phyloP scores from a whole-genome alignment of 176 grass and related monocot species.

The Ensete glaucum region DNA sequence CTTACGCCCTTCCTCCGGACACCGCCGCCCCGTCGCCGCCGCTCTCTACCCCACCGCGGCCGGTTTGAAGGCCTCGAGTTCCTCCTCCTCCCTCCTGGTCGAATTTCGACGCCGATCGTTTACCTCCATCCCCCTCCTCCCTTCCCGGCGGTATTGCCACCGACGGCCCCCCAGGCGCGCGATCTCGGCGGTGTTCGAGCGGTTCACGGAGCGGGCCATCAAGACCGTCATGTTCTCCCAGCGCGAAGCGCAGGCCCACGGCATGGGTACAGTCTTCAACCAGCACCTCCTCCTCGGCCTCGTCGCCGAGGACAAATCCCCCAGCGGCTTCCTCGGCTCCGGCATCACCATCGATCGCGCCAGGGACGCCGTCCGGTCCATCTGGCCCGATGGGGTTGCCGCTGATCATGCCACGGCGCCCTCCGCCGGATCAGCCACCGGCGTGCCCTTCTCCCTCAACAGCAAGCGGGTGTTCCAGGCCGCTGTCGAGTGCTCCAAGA shows the following conservation, averaged over 20 bases:
- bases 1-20: background rate
- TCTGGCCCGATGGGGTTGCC: slow-evolving; percentile 19
- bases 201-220: slow-evolving; percentile 87
- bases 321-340: slow-evolving; percentile 53
- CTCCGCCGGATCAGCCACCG: slow-evolving; percentile 24
- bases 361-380: slow-evolving; percentile 52
- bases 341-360: slow-evolving; percentile 74
- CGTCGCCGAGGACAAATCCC: slow-evolving; percentile 64
- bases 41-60: background rate
- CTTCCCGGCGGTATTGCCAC: background rate
- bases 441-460: slow-evolving; percentile 60
- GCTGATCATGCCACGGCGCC: background rate
- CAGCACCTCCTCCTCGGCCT: slow-evolving; percentile 88
- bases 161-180: background rate
- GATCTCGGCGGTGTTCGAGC: slow-evolving; percentile 69
- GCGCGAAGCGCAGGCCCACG: slow-evolving; percentile 59
- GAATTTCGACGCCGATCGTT: background rate
- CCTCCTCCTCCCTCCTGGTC: background rate
- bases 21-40: background rate
- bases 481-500: slow-evolving; percentile 61
- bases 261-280: slow-evolving; percentile 49
- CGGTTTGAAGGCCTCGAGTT: background rate
- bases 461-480: slow-evolving; percentile 67
- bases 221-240: slow-evolving; percentile 78
- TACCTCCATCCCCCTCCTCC: background rate